These are phyloP conservation scores for Mycena kentingensis DNA, from an alignment of 768 basidiomycete genomes.

Conservation along the genomic window DNA sequence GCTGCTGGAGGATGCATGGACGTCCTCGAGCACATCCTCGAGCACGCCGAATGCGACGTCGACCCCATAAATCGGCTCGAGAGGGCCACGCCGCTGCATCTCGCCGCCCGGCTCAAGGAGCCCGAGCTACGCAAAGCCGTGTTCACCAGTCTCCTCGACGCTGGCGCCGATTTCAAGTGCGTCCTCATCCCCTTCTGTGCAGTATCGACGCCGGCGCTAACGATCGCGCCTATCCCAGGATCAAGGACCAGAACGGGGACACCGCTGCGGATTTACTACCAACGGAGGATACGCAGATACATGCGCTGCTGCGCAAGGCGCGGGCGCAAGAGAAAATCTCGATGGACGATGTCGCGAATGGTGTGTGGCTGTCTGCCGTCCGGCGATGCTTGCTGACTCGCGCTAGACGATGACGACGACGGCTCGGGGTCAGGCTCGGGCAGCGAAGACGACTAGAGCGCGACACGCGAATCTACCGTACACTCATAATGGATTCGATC, in stretches of 20 bases:
- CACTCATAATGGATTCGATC: no score
- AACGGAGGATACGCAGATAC: conserved; percentile 51
- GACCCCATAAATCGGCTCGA: conserved; percentile 73
- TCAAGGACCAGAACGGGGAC: conserved; percentile 71
- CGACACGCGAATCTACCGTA: no score
- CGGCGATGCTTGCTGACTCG: neutral
- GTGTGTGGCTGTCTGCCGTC: conserved; percentile 36
- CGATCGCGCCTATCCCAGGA: conserved; percentile 39
- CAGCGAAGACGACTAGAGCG: conserved; percentile 38
- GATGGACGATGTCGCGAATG: conserved; percentile 64
- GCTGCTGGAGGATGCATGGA: conserved; percentile 57
- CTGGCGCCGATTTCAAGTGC: conserved; percentile 73
- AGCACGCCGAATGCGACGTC: conserved; percentile 77
- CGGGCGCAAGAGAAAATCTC: conserved; percentile 55
- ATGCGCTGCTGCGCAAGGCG: conserved; percentile 52
- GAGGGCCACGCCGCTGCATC: conserved; percentile 76
- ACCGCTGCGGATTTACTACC: conserved; percentile 58
- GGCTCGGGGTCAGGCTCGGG: conserved; percentile 35
- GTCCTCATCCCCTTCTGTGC: conserved; percentile 24
- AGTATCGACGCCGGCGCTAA: neutral
- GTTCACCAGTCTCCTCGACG: conserved; percentile 70
- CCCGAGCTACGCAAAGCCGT: conserved; percentile 54
- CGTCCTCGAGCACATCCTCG: conserved; percentile 73
- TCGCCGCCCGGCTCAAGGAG: conserved; percentile 62
- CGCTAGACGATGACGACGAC: conserved; percentile 25